phyloP scores from a whole-genome alignment of 306 rosid genomes.

The Trifolium dubium region DNA sequence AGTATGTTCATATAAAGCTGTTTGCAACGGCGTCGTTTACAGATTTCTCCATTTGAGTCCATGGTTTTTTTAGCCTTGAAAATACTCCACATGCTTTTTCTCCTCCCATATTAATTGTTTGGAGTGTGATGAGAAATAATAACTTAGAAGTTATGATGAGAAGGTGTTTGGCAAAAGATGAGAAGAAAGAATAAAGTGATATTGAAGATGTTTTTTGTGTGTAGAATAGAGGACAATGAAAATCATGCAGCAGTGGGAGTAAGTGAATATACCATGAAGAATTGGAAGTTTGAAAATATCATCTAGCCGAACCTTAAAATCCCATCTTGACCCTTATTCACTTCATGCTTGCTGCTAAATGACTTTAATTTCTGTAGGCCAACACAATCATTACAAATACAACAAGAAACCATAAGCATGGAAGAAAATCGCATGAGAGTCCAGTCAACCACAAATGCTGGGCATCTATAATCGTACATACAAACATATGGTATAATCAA shows the following conservation, averaged over 20 bases:
- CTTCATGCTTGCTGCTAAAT: conserved; percentile 4
- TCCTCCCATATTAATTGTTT: conserved; percentile 46
- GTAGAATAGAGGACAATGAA: conserved; percentile 27
- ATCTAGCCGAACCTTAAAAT: neutral
- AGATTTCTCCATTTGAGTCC: conserved; percentile 53
- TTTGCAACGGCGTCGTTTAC: conserved; percentile 58
- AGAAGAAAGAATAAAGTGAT: conserved; percentile 38
- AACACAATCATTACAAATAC: neutral
- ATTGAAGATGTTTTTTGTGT: conserved; percentile 24
- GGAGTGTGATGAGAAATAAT: neutral
- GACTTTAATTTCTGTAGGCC: neutral
- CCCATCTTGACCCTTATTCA: conserved; percentile 3
- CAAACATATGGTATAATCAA: conserved; percentile 18
- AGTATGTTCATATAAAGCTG: conserved; percentile 66
- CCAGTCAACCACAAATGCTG: neutral
- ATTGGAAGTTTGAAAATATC: neutral
- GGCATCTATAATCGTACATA: neutral
- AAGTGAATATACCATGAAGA: conserved; percentile 37
- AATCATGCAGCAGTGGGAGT: conserved; percentile 7
- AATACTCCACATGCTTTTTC: conserved; percentile 32
- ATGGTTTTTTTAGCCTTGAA: conserved; percentile 45
- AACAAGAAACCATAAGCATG: conserved; percentile 21
- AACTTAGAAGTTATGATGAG: neutral
- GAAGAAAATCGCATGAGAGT: conserved; percentile 12
- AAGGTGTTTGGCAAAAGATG: conserved; percentile 6